phyloP scores from a whole-genome alignment of 1,284 basidiomycete species.

The Gomphus bonarii region DNA sequence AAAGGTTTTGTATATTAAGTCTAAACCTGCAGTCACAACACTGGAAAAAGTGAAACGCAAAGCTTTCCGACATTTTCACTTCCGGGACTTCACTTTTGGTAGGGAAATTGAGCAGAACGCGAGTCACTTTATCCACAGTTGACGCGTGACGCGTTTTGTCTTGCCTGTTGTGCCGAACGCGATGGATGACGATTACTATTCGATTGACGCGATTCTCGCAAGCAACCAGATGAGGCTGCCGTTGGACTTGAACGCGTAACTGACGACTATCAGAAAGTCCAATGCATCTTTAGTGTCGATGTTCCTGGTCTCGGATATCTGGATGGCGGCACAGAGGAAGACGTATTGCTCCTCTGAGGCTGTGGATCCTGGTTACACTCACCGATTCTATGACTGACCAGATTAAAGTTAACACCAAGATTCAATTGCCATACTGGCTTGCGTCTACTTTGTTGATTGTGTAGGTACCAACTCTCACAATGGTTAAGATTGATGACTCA shows the following conservation, averaged over 20 bases:
- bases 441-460: slow-evolving; percentile 74
- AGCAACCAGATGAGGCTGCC: slow-evolving; percentile 65
- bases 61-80: no score
- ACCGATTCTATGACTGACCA: slow-evolving; percentile 21
- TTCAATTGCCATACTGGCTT: slow-evolving; percentile 81
- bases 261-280: slow-evolving; percentile 55
- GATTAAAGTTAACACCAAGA: slow-evolving; percentile 67
- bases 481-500: background rate
- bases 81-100: no score
- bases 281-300: slow-evolving; percentile 80
- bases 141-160: slow-evolving; percentile 2
- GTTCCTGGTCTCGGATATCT: slow-evolving; percentile 83
- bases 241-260: background rate
- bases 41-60: no score
- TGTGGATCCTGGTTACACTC: background rate
- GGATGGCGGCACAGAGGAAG: slow-evolving; percentile 70
- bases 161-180: slow-evolving; percentile 2
- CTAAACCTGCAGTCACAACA: background rate
- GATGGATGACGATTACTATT: slow-evolving; percentile 86
- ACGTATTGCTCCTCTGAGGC: slow-evolving; percentile 38
- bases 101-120: no score
- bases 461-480: slow-evolving; percentile 32
- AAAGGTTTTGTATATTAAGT: no score
- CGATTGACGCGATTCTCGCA: slow-evolving; percentile 77
- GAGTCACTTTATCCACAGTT: background rate